Evolutionary conservation across 352 stramenopile genomes (phyloP).

Genomic region (Stramenopiles sp.): DNA sequence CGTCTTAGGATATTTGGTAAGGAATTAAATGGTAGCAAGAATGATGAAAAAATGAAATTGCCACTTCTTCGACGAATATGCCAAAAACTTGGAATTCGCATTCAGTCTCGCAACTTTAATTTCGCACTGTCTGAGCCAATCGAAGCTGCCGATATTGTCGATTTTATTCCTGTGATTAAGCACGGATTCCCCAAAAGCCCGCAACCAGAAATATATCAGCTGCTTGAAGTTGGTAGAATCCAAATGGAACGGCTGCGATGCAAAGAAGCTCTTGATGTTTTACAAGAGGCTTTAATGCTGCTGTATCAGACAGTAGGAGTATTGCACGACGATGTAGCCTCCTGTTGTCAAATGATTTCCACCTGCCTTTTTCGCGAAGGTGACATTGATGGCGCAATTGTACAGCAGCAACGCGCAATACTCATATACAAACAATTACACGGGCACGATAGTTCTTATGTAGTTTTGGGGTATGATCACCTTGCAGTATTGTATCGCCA

Average conservation of each 20-base stretch:
- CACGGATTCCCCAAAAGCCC: conserved; percentile 52
- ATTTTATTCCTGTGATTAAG: conserved; percentile 79
- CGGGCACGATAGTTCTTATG: conserved; percentile 74
- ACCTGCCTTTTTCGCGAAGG: conserved; percentile 71
- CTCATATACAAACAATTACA: conserved; percentile 69
- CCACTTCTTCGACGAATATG: conserved; percentile 72
- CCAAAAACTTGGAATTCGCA: conserved; percentile 67
- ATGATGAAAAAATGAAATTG: conserved; percentile 51
- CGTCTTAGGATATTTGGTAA: no score
- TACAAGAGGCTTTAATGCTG: conserved; percentile 66
- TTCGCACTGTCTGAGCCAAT: conserved; percentile 28
- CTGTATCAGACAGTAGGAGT: conserved; percentile 77
- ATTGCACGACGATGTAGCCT: conserved; percentile 68
- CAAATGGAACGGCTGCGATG: conserved; percentile 38
- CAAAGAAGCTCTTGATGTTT: conserved; percentile 48
- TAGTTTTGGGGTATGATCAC: conserved; percentile 63
- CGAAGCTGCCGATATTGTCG: conserved; percentile 50
- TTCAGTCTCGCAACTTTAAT: conserved; percentile 66
- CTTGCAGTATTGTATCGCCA: conserved; percentile 69
- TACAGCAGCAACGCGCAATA: conserved; percentile 62
- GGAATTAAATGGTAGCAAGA: no score
- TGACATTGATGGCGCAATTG: conserved; percentile 60
- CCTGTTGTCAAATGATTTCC: conserved; percentile 68
- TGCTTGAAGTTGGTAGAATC: conserved; percentile 59
- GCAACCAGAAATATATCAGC: conserved; percentile 46